Base-by-base conservation (phyloP, 2,329 filamentous ascomycete genomes). In the Sporothrix inflata region DNA sequence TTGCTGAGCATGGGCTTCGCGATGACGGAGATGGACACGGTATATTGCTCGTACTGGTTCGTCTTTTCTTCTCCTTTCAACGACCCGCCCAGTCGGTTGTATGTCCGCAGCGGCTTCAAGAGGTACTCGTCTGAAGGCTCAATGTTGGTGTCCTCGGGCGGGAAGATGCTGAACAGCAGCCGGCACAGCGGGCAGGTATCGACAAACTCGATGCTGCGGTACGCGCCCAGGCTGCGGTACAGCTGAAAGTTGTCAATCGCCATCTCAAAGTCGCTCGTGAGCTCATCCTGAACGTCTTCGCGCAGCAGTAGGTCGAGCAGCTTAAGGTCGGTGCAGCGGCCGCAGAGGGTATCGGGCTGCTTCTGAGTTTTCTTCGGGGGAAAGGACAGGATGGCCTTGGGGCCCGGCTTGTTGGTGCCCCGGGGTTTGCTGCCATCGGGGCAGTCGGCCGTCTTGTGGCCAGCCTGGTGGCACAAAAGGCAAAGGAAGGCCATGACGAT, bases 91-190 rank as follows among this genome's bases (percentile, higher is more conserved):
- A 67, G 30, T 3, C 60, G 60, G 49, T 67, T 66, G 70, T 57
- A 71, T 8, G 47, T 66, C 16, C 60, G 60, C 30, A 66, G 49
- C 21, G 70, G 70, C 49, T 55, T 55, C n/a, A 71, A 27, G 14
- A 66, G 34, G 11, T 57, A 71, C 7, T 71, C 70, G 14, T n/a
- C 53, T 1, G 47, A 19, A 7, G 55, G 27, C 7, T 70, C 57
- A 24, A 45, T 47, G 30, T 66, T 47, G 21, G 47, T 19, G 24
- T 66, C 60, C 9, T 55, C 49, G 2, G 34, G 60, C 24, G 70
- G 70, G 38, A 71, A 71, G 38, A 71, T 55, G 60, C 42, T 40
- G 12, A 71, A 71, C 61, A 71, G 49, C 60, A 71, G 70, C n/a
- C 70, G 70, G 49, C 70, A 71, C 4, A 71, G 61, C 24, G 70